Evolutionary conservation across 1,284 basidiomycete species (phyloP).

Genomic region (Malassezia arunalokei): DNA sequence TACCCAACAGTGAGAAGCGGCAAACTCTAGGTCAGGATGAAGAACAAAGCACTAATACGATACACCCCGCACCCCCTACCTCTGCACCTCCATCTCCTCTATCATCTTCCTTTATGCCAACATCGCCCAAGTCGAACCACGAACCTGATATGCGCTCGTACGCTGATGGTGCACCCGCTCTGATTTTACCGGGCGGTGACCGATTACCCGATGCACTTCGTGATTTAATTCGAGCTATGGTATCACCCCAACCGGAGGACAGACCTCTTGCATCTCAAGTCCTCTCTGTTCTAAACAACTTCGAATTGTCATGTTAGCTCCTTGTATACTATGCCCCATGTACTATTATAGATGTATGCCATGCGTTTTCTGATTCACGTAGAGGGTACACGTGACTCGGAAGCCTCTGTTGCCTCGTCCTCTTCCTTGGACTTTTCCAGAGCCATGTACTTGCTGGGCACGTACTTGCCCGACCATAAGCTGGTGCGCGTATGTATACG

Average conservation of each 20-base stretch:
- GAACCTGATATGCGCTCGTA: slow-evolving; percentile 16
- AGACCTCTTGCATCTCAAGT: slow-evolving; percentile 30
- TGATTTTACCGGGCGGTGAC: slow-evolving; percentile 37
- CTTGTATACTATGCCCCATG: not conserved
- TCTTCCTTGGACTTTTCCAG: not conserved
- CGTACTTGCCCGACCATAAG: slow-evolving; percentile 43
- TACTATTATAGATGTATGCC: not conserved
- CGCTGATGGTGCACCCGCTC: slow-evolving; percentile 32
- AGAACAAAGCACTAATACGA: too few relatives aligned
- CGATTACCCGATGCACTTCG: slow-evolving; percentile 32
- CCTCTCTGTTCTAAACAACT: slow-evolving; percentile 4
- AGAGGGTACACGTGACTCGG: slow-evolving; percentile 1
- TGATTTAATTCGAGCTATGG: slow-evolving; percentile 31
- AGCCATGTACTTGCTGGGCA: slow-evolving; percentile 41
- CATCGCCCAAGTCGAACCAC: not conserved
- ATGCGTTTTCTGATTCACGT: not conserved
- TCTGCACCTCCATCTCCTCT: too few relatives aligned
- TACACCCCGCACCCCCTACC: too few relatives aligned
- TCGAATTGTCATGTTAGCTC: not conserved
- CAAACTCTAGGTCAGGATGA: too few relatives aligned
- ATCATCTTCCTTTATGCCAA: too few relatives aligned
- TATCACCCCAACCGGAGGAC: slow-evolving; percentile 19
- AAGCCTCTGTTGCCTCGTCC: not conserved
- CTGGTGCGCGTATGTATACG: slow-evolving; percentile 35
- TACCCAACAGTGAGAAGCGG: too few relatives aligned